phyloP scores from a whole-genome alignment of 202 grass and related monocot species.

The Setaria viridis region DNA sequence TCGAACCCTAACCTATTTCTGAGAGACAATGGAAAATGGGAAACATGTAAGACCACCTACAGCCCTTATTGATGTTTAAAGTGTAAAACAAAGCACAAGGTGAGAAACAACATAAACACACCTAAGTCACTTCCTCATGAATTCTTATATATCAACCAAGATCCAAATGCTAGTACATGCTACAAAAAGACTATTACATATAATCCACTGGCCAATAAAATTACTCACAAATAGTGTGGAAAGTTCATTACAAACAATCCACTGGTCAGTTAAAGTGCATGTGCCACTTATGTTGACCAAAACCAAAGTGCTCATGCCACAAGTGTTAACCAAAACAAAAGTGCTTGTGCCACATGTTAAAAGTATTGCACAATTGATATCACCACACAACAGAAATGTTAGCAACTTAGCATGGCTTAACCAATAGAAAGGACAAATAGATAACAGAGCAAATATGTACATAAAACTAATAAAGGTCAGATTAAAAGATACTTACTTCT shows the following conservation, averaged over 20 bases:
- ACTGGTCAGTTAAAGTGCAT: neutral
- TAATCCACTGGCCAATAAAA: slow-evolving; percentile 13
- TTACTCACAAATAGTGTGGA: neutral
- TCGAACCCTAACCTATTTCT: neutral
- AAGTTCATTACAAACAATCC: slow-evolving; percentile 16
- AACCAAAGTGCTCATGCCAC: slow-evolving; percentile 9
- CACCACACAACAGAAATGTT: neutral
- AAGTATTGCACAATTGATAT: neutral
- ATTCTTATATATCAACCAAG: slow-evolving; percentile 32
- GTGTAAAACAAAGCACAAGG: slow-evolving; percentile 9
- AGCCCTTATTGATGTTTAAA: slow-evolving; percentile 12
- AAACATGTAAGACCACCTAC: slow-evolving; percentile 30
- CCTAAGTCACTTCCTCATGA: neutral
- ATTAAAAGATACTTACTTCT: slow-evolving; percentile 58
- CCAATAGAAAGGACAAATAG: neutral
- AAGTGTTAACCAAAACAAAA: slow-evolving; percentile 24
- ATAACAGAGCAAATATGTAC: slow-evolving; percentile 29
- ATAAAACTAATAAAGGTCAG: slow-evolving; percentile 33
- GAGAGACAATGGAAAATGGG: neutral
- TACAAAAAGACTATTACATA: slow-evolving; percentile 5
- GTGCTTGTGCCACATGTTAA: neutral
- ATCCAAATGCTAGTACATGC: neutral
- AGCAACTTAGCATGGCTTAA: neutral
- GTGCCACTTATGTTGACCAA: slow-evolving; percentile 7
- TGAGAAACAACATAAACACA: slow-evolving; percentile 24